Evolutionary conservation across 192 early-diverging fungal genomes (phyloP), one percentile per base, ranked within the genome.

Genomic region (Martensiomyces pterosporus): DNA sequence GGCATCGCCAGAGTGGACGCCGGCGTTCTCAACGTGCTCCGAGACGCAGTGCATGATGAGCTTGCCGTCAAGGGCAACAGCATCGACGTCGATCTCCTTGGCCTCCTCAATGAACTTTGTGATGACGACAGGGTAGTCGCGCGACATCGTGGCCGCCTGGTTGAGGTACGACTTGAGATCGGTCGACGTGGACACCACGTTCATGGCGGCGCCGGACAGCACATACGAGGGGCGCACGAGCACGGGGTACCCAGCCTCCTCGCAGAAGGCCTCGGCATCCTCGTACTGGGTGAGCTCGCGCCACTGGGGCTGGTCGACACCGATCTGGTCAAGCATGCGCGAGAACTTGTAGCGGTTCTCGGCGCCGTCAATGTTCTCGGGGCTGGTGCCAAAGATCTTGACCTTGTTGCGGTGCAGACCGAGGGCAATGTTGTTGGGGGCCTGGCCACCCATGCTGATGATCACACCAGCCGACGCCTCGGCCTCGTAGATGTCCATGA

Each of bases 271-370:
- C 36, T 81, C 75, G 9, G 96, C 96, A 42, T 95, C 93, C 21
- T 86, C 80, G 38, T 83, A 82, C 46, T 82, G 84, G 21, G 92
- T 93, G 25, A 99, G 77, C 77, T 99, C 93, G 62, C 93, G 92
- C 96, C 96, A 99, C 55, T 74, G 67, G 24, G 96, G 96, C 75
- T 99, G 96, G 72, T 99, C 94, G 14, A 99, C 91, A 47, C 90
- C 90, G 55, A 94, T 93, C 57, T 86, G 85, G 77, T 99, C 96
- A 55, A 87, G 82, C 83, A 94, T 90, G 61, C 91, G 87, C 33
- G 91, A 93, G 81, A 98, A 98, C 77, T 95, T 95, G 85, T 94
- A 93, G 32, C 96, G 79, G 77, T 98, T 90, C 66, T 98, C 96
- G 14, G 96, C 96, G 37, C 75, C 87, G 66, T 98, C 96, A 66